phyloP scores from a whole-genome alignment of 345 rosid genomes.

The Iberis pinnata region DNA sequence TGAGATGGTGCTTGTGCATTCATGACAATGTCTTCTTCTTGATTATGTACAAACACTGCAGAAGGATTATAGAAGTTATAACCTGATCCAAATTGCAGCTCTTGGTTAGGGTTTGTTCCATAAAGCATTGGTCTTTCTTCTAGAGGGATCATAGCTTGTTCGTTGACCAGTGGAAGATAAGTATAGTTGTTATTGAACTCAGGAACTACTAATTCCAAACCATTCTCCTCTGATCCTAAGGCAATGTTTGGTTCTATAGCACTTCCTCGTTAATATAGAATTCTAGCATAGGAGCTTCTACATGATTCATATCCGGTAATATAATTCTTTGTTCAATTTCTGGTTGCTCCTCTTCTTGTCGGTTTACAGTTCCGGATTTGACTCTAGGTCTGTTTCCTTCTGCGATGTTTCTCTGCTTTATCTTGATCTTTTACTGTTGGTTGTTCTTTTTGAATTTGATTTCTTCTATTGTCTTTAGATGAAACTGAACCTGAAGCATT shows the following conservation, averaged over 20 bases:
- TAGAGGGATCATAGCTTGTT: conserved; percentile 43
- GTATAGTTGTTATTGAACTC: conserved; percentile 42
- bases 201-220: conserved; percentile 31
- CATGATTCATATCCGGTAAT: conserved; percentile 57
- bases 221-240: conserved; percentile 36
- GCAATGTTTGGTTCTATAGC: conserved; percentile 28
- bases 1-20: conserved; percentile 27
- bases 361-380: conserved; percentile 33
- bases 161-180: conserved; percentile 39
- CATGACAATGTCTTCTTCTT: conserved; percentile 32
- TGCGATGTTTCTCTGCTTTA: conserved; percentile 35
- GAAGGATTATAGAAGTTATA: conserved; percentile 42
- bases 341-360: conserved; percentile 30
- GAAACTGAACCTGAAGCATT: conserved; percentile 74
- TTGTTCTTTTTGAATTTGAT: conserved; percentile 35
- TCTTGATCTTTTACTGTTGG: conserved; percentile 34
- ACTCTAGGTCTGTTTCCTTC: conserved; percentile 40
- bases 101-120: conserved; percentile 42
- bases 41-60: conserved; percentile 37
- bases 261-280: conserved; percentile 36
- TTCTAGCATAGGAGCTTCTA: conserved; percentile 38
- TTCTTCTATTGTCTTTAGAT: conserved; percentile 61
- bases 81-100: conserved; percentile 38
- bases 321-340: conserved; percentile 34
- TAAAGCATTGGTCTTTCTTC: conserved; percentile 53